Conservation (phyloP, 495 filamentous ascomycete species). For the Daldinia childiae region DNA sequence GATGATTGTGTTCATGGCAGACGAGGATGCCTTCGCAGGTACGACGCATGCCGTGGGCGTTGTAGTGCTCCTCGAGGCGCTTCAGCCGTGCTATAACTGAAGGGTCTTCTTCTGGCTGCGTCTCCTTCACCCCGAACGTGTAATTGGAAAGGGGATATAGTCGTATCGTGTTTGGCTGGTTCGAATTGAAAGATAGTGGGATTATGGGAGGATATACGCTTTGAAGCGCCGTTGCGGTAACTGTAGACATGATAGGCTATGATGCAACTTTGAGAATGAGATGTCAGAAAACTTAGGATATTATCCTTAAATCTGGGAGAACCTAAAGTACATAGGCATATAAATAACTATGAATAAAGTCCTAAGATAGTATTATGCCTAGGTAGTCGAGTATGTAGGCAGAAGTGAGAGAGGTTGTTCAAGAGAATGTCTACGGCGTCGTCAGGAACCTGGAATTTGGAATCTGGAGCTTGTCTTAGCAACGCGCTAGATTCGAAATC, state of each 20-base stretch:
- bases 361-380: not conserved
- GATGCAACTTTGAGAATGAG: not conserved
- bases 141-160: slow-evolving; percentile 97
- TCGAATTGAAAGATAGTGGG: slow-evolving; percentile 83
- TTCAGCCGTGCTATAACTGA: slow-evolving; percentile 92
- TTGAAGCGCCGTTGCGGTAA: slow-evolving; percentile 73
- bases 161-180: slow-evolving; percentile 90
- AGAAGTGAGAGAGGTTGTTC: not conserved
- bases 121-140: slow-evolving; percentile 98
- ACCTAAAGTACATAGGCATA: not conserved
- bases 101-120: slow-evolving; percentile 96
- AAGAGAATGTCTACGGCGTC: not conserved
- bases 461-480: not conserved
- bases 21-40: slow-evolving; percentile 97
- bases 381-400: not conserved
- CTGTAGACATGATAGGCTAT: slow-evolving; percentile 73
- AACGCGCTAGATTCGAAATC: not conserved
- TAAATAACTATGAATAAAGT: not conserved
- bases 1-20: slow-evolving; percentile 98
- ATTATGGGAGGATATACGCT: slow-evolving; percentile 79
- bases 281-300: not conserved
- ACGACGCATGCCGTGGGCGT: slow-evolving; percentile 89
- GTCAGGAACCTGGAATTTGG: not conserved
- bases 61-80: slow-evolving; percentile 93
- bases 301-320: not conserved